Evolutionary conservation across 1,139 yeast species (phyloP).

Genomic region (Geotrichum restrictum): DNA sequence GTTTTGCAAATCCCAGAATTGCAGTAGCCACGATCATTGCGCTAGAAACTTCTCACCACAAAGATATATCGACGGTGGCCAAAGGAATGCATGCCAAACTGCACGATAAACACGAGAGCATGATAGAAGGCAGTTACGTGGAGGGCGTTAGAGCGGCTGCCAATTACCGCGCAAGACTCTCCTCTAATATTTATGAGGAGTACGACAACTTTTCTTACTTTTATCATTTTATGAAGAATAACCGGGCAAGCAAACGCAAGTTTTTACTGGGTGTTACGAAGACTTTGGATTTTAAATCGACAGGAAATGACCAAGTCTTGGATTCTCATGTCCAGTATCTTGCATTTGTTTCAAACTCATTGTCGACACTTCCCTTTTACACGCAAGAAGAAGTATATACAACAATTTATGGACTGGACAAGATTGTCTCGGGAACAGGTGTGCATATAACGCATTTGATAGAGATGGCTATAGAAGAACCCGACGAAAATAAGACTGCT

Average conservation of each 20-base stretch:
- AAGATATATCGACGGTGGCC: conserved; percentile 49
- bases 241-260: conserved; percentile 47
- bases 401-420: conserved; percentile 33
- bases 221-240: conserved; percentile 45
- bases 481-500: neutral
- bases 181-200: conserved; percentile 25
- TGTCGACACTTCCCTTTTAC: conserved; percentile 42
- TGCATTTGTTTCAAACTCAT: conserved; percentile 42
- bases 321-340: conserved; percentile 35
- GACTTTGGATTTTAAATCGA: conserved; percentile 38
- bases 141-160: conserved; percentile 63
- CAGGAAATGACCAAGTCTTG: conserved; percentile 20
- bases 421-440: conserved; percentile 38
- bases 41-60: conserved; percentile 52
- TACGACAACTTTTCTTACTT: conserved; percentile 37
- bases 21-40: conserved; percentile 59
- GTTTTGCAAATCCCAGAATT: conserved; percentile 72
- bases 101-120: conserved; percentile 63
- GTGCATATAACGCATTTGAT: conserved; percentile 37
- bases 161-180: conserved; percentile 41
- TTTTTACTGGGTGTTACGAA: conserved; percentile 42
- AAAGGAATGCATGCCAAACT: conserved; percentile 51
- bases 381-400: conserved; percentile 45
- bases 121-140: conserved; percentile 59
- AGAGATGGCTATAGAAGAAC: conserved; percentile 16